Evolutionary conservation across 108 stramenopile species (phyloP).

Genomic region (Stephanodiscus triporus): DNA sequence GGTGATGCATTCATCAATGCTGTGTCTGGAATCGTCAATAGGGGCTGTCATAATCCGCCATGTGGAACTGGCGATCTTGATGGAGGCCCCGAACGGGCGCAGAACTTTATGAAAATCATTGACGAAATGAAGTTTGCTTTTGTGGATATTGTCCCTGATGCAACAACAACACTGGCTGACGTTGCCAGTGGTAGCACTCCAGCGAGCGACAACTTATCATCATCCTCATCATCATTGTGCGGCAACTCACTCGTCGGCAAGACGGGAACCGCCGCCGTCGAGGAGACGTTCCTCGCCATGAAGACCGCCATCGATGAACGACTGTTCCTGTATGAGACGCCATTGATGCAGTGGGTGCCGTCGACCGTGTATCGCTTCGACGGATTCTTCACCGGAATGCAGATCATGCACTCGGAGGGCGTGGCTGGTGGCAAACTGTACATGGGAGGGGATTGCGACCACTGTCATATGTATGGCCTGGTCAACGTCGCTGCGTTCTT

Average conservation of each 20-base stretch:
- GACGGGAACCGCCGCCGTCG: slow-evolving; percentile 17
- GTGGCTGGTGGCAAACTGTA: slow-evolving; percentile 52
- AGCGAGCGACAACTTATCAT: not conserved
- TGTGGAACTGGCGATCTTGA: slow-evolving; percentile 37
- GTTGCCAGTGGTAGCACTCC: no score
- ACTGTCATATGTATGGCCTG: slow-evolving; percentile 49
- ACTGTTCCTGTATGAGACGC: slow-evolving; percentile 52
- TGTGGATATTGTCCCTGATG: no score
- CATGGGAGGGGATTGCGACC: slow-evolving; percentile 35
- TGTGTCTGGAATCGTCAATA: slow-evolving; percentile 54
- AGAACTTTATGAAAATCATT: slow-evolving; percentile 42
- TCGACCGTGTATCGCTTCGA: slow-evolving; percentile 53
- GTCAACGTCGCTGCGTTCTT: slow-evolving; percentile 57
- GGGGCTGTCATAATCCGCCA: slow-evolving; percentile 52
- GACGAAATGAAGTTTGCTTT: not conserved
- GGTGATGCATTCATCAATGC: slow-evolving; percentile 46
- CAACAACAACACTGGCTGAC: no score
- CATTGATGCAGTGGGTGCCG: slow-evolving; percentile 41
- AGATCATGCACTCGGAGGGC: slow-evolving; percentile 45
- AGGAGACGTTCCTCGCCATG: slow-evolving; percentile 25
- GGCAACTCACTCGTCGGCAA: slow-evolving; percentile 2
- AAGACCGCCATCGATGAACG: slow-evolving; percentile 32
- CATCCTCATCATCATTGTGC: not conserved
- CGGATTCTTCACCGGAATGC: slow-evolving; percentile 45
- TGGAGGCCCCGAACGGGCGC: slow-evolving; percentile 26